phyloP scores from a whole-genome alignment of 495 filamentous ascomycete species.

The Jackrogersella multiformis region DNA sequence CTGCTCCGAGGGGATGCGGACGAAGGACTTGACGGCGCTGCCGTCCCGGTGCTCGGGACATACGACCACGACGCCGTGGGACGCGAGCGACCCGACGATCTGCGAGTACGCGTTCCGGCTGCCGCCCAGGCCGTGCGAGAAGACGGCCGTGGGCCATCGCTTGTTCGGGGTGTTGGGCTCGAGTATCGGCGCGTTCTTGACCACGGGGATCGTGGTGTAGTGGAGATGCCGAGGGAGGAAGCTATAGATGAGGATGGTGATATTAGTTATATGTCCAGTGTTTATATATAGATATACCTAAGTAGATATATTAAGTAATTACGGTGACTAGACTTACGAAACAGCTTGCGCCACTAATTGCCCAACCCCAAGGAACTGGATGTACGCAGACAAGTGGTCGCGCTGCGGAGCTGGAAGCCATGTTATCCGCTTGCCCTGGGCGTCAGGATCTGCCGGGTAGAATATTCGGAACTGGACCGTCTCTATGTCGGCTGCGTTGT shows the following conservation, averaged over 20 bases:
- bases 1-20: conserved; percentile 59
- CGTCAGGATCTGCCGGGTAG: conserved; percentile 68
- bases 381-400: conserved; percentile 72
- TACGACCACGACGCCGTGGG: conserved; percentile 77
- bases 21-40: conserved; percentile 70
- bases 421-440: conserved; percentile 56
- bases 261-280: conserved; percentile 6
- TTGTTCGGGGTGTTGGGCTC: conserved; percentile 44
- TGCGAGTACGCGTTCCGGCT: conserved; percentile 79
- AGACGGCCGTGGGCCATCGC: conserved; percentile 79
- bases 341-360: conserved; percentile 64
- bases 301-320: too few species aligned
- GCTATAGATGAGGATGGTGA: conserved; percentile 38
- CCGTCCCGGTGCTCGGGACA: conserved; percentile 82
- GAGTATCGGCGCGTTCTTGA: conserved; percentile 55
- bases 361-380: conserved; percentile 70
- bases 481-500: conserved; percentile 58
- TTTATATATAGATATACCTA: neutral
- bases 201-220: conserved; percentile 66
- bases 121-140: conserved; percentile 83
- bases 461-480: conserved; percentile 80
- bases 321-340: too few species aligned
- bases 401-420: conserved; percentile 81
- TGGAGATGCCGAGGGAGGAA: conserved; percentile 72
- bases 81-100: conserved; percentile 73